Conservation (phyloP, 306 rosid species). For the Potentilla sterilis region DNA sequence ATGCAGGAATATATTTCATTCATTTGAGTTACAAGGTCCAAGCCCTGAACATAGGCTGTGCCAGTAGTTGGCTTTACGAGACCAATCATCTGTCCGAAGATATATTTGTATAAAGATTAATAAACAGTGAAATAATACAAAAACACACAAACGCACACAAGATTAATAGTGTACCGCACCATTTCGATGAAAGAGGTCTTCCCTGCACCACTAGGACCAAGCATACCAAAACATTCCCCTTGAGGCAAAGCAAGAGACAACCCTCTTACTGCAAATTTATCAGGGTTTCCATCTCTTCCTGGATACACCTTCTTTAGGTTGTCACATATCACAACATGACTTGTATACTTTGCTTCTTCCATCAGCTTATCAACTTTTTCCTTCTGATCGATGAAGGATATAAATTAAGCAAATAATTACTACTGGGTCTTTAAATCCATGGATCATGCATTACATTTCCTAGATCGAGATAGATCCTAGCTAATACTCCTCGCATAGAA, state of each 20-base stretch:
- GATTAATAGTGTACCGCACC: slow-evolving; percentile 34
- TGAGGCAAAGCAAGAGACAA: slow-evolving; percentile 82
- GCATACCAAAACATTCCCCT: slow-evolving; percentile 94
- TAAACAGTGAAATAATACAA: not conserved
- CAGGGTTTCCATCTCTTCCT: slow-evolving; percentile 80
- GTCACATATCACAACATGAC: slow-evolving; percentile 66
- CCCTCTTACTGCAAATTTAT: slow-evolving; percentile 70
- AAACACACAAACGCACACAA: too few relatives aligned
- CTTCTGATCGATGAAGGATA: slow-evolving; percentile 40
- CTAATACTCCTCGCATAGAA: too few relatives aligned
- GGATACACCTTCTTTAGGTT: slow-evolving; percentile 71
- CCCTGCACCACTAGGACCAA: slow-evolving; percentile 97
- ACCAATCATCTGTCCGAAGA: slow-evolving; percentile 69
- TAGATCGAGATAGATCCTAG: too few relatives aligned
- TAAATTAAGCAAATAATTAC: not conserved
- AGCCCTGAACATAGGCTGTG: slow-evolving; percentile 66
- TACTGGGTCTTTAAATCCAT: not conserved
- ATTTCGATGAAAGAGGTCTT: slow-evolving; percentile 87
- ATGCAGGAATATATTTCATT: slow-evolving; percentile 72
- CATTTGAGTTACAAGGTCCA: slow-evolving; percentile 67
- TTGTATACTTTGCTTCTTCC: slow-evolving; percentile 42
- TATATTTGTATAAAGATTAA: not conserved
- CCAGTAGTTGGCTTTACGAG: slow-evolving; percentile 76
- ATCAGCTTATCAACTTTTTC: slow-evolving; percentile 78
- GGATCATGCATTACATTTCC: not conserved